These are phyloP conservation scores for Aspergillus hiratsukae DNA, from an alignment of 2,329 filamentous ascomycete species.

Conservation along the genomic window DNA sequence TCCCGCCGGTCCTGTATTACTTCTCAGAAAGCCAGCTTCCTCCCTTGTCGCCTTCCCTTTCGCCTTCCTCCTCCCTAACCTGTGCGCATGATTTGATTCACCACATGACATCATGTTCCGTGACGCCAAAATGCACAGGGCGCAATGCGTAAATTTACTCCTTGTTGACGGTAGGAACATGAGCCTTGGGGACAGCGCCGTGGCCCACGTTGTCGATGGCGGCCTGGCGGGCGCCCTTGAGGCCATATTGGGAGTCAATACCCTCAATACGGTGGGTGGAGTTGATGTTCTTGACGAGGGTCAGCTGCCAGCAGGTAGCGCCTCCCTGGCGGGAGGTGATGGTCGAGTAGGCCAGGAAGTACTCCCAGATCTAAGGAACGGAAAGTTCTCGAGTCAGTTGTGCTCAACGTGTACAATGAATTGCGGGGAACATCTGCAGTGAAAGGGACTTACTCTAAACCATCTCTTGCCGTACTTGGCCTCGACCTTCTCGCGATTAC, in stretches of 20 bases:
- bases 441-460: slow-evolving; percentile 70
- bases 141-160: slow-evolving; percentile 14
- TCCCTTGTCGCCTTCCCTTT: not conserved
- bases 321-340: slow-evolving; percentile 79
- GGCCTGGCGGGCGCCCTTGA: slow-evolving; percentile 60
- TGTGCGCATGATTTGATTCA: not conserved
- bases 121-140: not conserved
- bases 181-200: slow-evolving; percentile 33
- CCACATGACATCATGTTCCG: not conserved
- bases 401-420: not conserved
- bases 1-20: not conserved
- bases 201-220: slow-evolving; percentile 33
- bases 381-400: not conserved
- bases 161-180: slow-evolving; percentile 28
- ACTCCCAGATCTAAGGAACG: slow-evolving; percentile 73
- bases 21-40: not conserved
- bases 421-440: not conserved
- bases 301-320: slow-evolving; percentile 84
- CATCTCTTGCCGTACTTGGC: slow-evolving; percentile 93
- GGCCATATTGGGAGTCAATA: slow-evolving; percentile 62
- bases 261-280: slow-evolving; percentile 77
- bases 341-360: slow-evolving; percentile 80
- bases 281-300: slow-evolving; percentile 86
- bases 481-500: slow-evolving; percentile 84
- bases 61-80: no score